A percentile compares a stretch with the other conserved stretches of the same genome.
These are phyloP conservation scores for Trichosanthes truncata DNA, from an alignment of 306 rosid genomes.

Conservation along the genomic window DNA sequence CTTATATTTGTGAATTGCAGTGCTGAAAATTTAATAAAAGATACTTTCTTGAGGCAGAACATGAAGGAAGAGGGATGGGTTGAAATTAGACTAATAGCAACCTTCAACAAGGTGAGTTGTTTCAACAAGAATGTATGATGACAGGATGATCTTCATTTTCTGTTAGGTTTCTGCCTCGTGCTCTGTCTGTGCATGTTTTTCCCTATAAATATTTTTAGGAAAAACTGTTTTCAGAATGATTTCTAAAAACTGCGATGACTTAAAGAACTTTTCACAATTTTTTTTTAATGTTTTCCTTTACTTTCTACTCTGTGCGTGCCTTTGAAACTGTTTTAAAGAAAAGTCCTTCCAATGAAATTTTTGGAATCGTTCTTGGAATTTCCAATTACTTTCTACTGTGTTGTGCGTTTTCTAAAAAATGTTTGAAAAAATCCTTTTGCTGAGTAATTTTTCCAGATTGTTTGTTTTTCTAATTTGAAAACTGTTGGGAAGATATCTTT, in stretches of 20 bases:
- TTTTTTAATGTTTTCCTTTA: neutral
- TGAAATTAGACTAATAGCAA: slow-evolving; percentile 56
- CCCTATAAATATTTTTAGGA: neutral
- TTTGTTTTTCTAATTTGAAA: neutral
- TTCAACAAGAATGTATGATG: neutral
- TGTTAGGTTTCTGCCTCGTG: neutral
- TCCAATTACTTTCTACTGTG: neutral
- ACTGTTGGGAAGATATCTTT: neutral
- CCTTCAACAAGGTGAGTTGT: slow-evolving; percentile 65
- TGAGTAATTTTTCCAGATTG: neutral
- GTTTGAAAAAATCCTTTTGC: neutral
- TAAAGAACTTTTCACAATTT: neutral
- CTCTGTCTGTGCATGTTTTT: neutral
- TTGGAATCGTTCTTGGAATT: neutral
- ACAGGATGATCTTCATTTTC: neutral
- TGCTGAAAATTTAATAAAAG: slow-evolving; percentile 61
- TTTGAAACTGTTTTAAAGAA: neutral
- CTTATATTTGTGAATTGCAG: slow-evolving; percentile 43
- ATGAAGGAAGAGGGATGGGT: slow-evolving; percentile 95
- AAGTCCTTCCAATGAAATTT: neutral
- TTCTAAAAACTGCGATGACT: neutral
- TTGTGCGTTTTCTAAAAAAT: neutral
- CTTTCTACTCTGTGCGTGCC: neutral
- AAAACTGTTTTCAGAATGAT: neutral
- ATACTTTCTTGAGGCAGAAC: slow-evolving; percentile 62